Evolutionary conservation across 768 basidiomycete genomes (phyloP).

Genomic region (Mycena albidolilacea): DNA sequence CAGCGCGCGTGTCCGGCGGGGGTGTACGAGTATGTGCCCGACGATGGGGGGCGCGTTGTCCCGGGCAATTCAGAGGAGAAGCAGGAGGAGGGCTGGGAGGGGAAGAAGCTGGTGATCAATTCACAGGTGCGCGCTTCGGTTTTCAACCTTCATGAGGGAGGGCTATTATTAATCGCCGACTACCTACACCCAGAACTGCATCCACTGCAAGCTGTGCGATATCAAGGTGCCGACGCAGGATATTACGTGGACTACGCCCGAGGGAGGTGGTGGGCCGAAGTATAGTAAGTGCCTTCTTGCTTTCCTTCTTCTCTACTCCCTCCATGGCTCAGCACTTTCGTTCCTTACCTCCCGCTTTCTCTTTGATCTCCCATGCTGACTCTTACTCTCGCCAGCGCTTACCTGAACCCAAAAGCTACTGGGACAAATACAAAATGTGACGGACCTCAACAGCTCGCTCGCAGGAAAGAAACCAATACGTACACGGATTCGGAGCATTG

Average conservation of each 20-base stretch:
- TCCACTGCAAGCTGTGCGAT: slow-evolving; percentile 96
- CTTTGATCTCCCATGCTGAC: too few species aligned
- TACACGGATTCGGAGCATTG: too few species aligned
- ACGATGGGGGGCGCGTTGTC: slow-evolving; percentile 56
- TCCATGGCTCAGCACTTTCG: not conserved
- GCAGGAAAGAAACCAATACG: too few species aligned
- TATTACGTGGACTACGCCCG: slow-evolving; percentile 97
- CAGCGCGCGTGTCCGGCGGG: slow-evolving; percentile 93
- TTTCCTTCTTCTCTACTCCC: not conserved
- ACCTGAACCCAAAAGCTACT: too few species aligned
- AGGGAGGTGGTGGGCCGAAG: slow-evolving; percentile 97
- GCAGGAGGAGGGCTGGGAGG: slow-evolving; percentile 73
- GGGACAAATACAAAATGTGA: too few species aligned
- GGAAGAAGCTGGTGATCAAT: slow-evolving; percentile 95
- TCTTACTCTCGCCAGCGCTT: too few species aligned
- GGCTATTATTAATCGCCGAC: not conserved
- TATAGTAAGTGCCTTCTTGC: slow-evolving; percentile 72
- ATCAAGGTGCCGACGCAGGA: slow-evolving; percentile 98
- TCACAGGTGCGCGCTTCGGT: slow-evolving; percentile 74
- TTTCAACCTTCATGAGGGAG: not conserved
- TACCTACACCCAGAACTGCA: slow-evolving; percentile 77
- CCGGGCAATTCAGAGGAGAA: slow-evolving; percentile 42
- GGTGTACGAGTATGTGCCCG: slow-evolving; percentile 96
- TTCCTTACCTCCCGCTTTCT: too few species aligned
- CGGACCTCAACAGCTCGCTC: too few species aligned